Evolutionary conservation across 2,329 filamentous ascomycete genomes (phyloP).

Genomic region (Penicillium capsulatum): DNA sequence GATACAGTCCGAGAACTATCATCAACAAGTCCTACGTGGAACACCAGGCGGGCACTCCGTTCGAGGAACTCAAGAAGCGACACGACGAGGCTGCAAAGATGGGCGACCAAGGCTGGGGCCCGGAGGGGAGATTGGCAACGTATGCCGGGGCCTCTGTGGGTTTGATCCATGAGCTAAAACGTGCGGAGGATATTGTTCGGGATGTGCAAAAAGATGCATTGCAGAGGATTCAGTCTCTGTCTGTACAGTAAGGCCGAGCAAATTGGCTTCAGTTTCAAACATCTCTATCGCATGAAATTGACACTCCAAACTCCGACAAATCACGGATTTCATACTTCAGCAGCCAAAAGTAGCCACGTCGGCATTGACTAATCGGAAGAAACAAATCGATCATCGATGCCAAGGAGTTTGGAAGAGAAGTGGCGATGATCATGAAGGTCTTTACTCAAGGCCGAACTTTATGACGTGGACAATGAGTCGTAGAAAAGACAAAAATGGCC

Average conservation of each 20-base stretch:
- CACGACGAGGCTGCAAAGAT: conserved; percentile 41
- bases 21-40: conserved; percentile 54
- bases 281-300: background rate
- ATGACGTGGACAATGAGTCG: too few relatives aligned
- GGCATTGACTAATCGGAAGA: too few relatives aligned
- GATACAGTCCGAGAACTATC: conserved; percentile 57
- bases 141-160: conserved; percentile 50
- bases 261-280: background rate
- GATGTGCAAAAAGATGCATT: conserved; percentile 18
- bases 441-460: too few relatives aligned
- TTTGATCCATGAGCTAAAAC: conserved; percentile 40
- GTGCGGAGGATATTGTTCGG: conserved; percentile 40
- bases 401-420: too few relatives aligned
- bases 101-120: conserved; percentile 48
- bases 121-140: conserved; percentile 47
- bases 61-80: conserved; percentile 44
- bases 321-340: too few relatives aligned
- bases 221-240: conserved; percentile 7
- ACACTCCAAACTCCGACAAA: too few relatives aligned
- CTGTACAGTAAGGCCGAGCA: background rate
- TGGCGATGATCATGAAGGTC: too few relatives aligned
- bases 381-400: too few relatives aligned
- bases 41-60: conserved; percentile 38
- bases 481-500: too few relatives aligned
- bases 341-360: too few relatives aligned